Evolutionary conservation across 2,329 filamentous ascomycete genomes (phyloP).

Genomic region (Dothistroma pini): DNA sequence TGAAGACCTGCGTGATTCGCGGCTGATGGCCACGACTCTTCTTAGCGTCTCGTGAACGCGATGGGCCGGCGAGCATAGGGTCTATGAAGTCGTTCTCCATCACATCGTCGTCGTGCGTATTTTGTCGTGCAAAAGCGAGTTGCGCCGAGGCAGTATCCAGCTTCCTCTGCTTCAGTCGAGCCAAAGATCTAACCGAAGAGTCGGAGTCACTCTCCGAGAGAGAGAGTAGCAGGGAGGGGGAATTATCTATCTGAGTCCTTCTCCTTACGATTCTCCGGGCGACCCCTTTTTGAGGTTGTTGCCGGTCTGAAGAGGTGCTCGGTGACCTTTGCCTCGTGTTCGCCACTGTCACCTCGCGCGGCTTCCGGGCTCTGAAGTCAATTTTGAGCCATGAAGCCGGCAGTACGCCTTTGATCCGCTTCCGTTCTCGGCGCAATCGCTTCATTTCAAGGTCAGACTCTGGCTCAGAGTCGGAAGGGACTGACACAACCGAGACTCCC

Average conservation of each 20-base stretch:
- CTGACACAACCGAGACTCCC: neutral
- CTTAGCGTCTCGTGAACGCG: slow-evolving; percentile 14
- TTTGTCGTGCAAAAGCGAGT: slow-evolving; percentile 6
- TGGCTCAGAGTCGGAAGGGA: slow-evolving; percentile 15
- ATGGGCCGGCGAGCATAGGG: slow-evolving; percentile 35
- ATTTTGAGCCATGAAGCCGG: slow-evolving; percentile 50
- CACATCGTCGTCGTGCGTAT: slow-evolving; percentile 32
- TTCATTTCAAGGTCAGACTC: slow-evolving; percentile 27
- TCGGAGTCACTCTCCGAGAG: slow-evolving; percentile 32
- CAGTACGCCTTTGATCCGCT: slow-evolving; percentile 47
- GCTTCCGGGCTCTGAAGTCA: slow-evolving; percentile 36
- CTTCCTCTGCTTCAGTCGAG: slow-evolving; percentile 5
- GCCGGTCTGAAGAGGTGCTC: slow-evolving; percentile 17
- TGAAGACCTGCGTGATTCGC: slow-evolving; percentile 38
- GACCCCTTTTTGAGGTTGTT: slow-evolving; percentile 29
- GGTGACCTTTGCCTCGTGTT: slow-evolving; percentile 5
- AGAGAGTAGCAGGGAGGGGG: slow-evolving; percentile 8
- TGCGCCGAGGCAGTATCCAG: slow-evolving; percentile 15
- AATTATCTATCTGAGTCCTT: neutral
- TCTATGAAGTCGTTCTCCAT: slow-evolving; percentile 48
- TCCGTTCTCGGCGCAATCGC: slow-evolving; percentile 36
- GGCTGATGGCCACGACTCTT: slow-evolving; percentile 35
- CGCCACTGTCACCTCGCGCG: slow-evolving; percentile 7
- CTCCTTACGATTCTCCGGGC: slow-evolving; percentile 14
- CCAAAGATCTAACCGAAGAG: slow-evolving; percentile 6